Evolutionary conservation across 257 asterid genomes (phyloP), one percentile per base, ranked within the genome.

Genomic region (Parsonsia alboflavescens): DNA sequence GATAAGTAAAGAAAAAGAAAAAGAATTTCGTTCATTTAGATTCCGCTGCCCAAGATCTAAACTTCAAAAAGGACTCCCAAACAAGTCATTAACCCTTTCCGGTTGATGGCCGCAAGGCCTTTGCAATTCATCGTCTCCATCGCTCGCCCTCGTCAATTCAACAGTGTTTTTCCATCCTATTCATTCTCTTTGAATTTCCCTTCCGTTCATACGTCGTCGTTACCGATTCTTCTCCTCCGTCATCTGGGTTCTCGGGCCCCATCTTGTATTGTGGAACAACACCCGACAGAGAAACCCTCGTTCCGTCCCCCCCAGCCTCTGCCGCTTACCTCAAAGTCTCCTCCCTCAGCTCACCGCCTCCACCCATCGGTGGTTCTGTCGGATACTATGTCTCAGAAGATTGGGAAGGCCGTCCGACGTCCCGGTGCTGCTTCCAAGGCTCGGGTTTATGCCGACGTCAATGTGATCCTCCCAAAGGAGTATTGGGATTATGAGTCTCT

Each of bases 401-500:
- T 92, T 30, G 96, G 96, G 36, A 92, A 92, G 86, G 85, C 97
- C n/a, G 75, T 89, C 76, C 87, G 97, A 83, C 88, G 96, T 19
- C 88, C 96, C 36, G 97, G 97, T 16, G 96, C 90, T 49, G 85
- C 91, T 17, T 93, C 97, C 53, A 88, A 86, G 87, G 95, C 98
- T 74, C 91, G 89, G 79, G 96, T 91, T 36, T 93, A 93, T 77
- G 42, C 90, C 3, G 97, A 93, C 77, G 78, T 91, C 71, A 93
- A 93, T 85, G 94, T 91, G 72, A 83, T 86, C 79, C 93, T 97
- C 52, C 97, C 98, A 19, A 87, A 86, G 84, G 98, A 91, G 80
- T 93, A 93, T 70, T 93, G 96, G 97, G 98, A 93, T 80, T 93
- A 93, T 76, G 97, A 93, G 85, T 83, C 96, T 48, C 90, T 93